Evolutionary conservation across 2,329 filamentous ascomycete species (phyloP), one percentile per base, ranked within the genome.

Genomic region (Ceratocystis huliohia): DNA sequence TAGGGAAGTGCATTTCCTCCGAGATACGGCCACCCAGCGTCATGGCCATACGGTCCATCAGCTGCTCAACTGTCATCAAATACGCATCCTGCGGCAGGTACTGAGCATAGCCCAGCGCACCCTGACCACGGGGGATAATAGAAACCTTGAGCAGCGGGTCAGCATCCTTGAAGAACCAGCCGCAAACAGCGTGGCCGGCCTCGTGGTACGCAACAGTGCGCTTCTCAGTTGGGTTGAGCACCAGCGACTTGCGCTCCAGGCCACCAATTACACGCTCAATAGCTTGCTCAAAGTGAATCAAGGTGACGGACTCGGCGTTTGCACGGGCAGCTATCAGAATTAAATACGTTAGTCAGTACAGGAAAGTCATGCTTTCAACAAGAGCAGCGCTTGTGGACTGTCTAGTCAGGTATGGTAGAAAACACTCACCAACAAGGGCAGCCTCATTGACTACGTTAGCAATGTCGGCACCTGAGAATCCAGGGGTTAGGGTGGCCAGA

Each of bases 41-140:
- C 94, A 99, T 99, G 70, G 94, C 94, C 94, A 99, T 99, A 71
- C 94, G 91, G 76, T 99, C 94, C 90, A 97, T 96, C 53, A 99
- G 82, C 78, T 99, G 94, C 74, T 92, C 87, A 70, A 90, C 87
- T 73, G 88, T 96, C 92, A 99, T 94, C 70, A 99, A 83, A 75
- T 97, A 97, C 7, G 90, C 91, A 74, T 99, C 94, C 25, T 87
- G 82, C 0, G 94, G 94, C n/a, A 99, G 83, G 75, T 97, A 97
- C 76, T 99, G 94, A 1, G 94, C 94, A 74, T 99, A 99, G 7
- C 94, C 94, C 17, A 99, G 81, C 30, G 92, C 91, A 45, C 91
- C 94, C 75, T 94, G 89, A 66, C 93, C 94, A 73, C 94, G 91
- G 20, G 94, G 94, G 72, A 99, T 97, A 76, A 99, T 99, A 67